phyloP scores from a whole-genome alignment of 2,329 filamentous ascomycete genomes.

The Pseudomassariella vexata region DNA sequence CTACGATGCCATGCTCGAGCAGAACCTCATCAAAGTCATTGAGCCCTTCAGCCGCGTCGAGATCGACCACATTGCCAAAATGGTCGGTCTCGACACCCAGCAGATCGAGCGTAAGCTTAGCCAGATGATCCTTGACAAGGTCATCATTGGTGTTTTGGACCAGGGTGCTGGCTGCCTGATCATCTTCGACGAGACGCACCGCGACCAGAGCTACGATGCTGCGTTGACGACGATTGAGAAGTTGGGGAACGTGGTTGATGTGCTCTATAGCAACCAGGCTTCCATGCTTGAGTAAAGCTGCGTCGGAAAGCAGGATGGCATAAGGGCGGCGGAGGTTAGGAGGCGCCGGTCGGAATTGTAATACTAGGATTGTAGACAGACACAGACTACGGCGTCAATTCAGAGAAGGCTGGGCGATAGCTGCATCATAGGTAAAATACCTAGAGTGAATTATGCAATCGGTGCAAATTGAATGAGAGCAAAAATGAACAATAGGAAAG shows the following conservation, averaged over 20 bases:
- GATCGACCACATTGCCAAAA: constrained; percentile 93
- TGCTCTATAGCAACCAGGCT: constrained; percentile 95
- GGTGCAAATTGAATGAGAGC: too few species aligned
- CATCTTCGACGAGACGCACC: constrained; percentile 90
- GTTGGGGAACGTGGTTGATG: constrained; percentile 93
- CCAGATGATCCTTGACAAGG: constrained; percentile 99
- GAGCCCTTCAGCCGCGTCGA: constrained; percentile 97
- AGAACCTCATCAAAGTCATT: constrained; percentile 99
- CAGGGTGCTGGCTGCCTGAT: constrained; percentile 97
- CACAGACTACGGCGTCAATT: too few species aligned
- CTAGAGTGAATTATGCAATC: too few species aligned
- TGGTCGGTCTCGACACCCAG: constrained; percentile 92
- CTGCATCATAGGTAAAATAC: too few species aligned
- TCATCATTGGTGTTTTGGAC: constrained; percentile 94
- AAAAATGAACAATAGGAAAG: too few species aligned
- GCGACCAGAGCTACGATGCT: constrained; percentile 90
- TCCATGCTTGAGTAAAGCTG: constrained; percentile 75
- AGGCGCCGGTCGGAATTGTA: too few species aligned
- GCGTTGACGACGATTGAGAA: constrained; percentile 95
- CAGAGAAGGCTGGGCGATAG: too few species aligned
- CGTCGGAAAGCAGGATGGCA: constrained; percentile 1
- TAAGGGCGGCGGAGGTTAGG: too few species aligned
- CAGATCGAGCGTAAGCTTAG: constrained; percentile 97
- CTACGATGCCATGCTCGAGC: constrained; percentile 98
- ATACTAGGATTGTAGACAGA: too few species aligned